Conservation (phyloP, 306 rosid genomes). For the Phaseolus lunatus region DNA sequence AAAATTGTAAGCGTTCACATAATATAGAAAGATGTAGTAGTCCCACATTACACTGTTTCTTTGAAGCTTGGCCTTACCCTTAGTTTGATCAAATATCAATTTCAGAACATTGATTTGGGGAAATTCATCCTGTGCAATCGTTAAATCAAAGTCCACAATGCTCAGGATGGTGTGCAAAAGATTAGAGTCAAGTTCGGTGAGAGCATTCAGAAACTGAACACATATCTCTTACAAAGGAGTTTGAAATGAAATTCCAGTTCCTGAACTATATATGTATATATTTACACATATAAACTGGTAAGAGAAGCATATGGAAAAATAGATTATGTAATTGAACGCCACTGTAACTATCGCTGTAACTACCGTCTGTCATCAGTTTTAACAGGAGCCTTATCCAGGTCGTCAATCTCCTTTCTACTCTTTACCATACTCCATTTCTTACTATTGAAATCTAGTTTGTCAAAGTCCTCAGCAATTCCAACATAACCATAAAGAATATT, state of each 20-base stretch:
- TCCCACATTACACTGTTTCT: not conserved
- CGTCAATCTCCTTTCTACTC: conserved; percentile 89
- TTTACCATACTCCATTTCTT: conserved; percentile 68
- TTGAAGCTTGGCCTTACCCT: too few species aligned
- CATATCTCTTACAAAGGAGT: conserved; percentile 36
- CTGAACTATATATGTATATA: conserved; percentile 32
- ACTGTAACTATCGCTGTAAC: not conserved
- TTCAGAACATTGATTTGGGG: conserved; percentile 11
- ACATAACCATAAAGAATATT: conserved; percentile 74
- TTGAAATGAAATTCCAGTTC: conserved; percentile 37
- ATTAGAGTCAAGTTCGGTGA: not conserved
- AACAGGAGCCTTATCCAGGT: conserved; percentile 82
- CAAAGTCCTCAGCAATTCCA: conserved; percentile 86
- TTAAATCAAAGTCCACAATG: conserved; percentile 1
- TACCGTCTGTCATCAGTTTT: conserved; percentile 59
- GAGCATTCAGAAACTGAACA: conserved; percentile 37
- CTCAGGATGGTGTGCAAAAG: conserved; percentile 20
- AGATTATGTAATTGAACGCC: conserved; percentile 36
- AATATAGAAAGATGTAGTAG: not conserved
- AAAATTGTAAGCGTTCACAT: too few species aligned
- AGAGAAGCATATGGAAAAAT: conserved; percentile 18
- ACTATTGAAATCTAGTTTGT: conserved; percentile 68
- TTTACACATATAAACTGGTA: conserved; percentile 29
- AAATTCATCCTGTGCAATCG: conserved; percentile 3
- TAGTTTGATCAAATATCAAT: not conserved